Evolutionary conservation across 129 eudicot genomes (phyloP).

Genomic region (Smallanthus sonchifolius): DNA sequence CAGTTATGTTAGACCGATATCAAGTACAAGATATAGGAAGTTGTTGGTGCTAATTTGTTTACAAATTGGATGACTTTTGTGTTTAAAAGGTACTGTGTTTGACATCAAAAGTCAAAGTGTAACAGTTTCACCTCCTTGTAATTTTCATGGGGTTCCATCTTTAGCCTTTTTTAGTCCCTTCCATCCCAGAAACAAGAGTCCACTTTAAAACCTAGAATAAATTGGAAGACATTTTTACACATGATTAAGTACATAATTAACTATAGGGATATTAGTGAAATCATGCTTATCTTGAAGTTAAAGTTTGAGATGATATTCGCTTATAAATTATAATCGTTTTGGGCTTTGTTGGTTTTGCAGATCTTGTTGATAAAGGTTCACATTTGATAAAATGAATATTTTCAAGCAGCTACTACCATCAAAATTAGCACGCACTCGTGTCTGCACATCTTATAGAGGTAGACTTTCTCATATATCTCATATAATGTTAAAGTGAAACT

Average conservation of each 20-base stretch:
- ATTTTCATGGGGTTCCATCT: background rate
- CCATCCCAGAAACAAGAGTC: background rate
- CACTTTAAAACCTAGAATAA: background rate
- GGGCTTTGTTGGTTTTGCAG: conserved; percentile 18
- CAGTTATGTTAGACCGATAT: background rate
- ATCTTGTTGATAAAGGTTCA: background rate
- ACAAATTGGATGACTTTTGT: background rate
- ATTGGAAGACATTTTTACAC: background rate
- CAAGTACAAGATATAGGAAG: background rate
- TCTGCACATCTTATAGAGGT: conserved; percentile 43
- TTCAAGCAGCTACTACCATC: conserved; percentile 48
- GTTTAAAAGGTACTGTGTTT: background rate
- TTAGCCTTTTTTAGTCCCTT: conserved; percentile 3
- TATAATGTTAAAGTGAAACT: background rate
- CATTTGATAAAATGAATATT: conserved; percentile 34
- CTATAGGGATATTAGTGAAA: background rate
- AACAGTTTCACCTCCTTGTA: background rate
- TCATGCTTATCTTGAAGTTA: background rate
- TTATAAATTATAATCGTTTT: conserved; percentile 4
- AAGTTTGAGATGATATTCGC: background rate
- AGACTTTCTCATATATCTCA: background rate
- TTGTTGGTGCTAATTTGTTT: background rate
- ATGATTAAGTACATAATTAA: background rate
- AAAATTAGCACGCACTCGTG: conserved; percentile 23
- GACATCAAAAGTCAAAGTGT: no score